Evolutionary conservation across 73 alveolate genomes (phyloP), one percentile per base, ranked within the genome.

Genomic region (Urostyla sp.): DNA sequence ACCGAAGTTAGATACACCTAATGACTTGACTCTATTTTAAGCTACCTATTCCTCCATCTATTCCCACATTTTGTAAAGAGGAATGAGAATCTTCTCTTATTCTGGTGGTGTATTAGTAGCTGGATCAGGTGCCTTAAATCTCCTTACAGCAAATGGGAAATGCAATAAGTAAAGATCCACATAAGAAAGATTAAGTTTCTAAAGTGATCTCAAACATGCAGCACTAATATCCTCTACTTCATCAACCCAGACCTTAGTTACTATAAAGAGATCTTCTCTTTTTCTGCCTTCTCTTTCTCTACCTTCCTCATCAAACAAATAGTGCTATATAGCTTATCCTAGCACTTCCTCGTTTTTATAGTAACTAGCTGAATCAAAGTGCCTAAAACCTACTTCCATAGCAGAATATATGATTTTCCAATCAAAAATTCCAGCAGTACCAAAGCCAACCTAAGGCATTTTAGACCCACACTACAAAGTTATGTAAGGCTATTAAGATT

Each of bases 1-100:
- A 37, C 87, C 81, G 82, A 88, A 91, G 63, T 91, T 91, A 18
- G 94, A 80, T 0, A 87, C 84, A n/a, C 97, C 97, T 28, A 91
- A 84, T 26, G 87, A 46, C 69, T 72, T 91, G 1, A 86, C 87
- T 18, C 81, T 60, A 1, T 95, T 95, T 67, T 76, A 32, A 37
- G 74, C 88, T 20, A 88, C 95, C 27, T 72, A 60, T 7, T 75
- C 81, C 72, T 91, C 97, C 53, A 91, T 34, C 46, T 76, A 79
- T 1, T 67, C 81, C 97, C 97, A 91, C 0, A 88, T 76, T 40
- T 75, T 80, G 56, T 73, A 75, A 27, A 87, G 72, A n/a, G 97
- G 95, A 46, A 49, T 55, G 2, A 35, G 30, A 15, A 26, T 77
- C 28, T 23, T 55, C 27, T 44, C 73, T 13, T 53, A 52, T 21